Conservation (phyloP, 1,139 yeast species). For the Yamadazyma spencermartinsiae region DNA sequence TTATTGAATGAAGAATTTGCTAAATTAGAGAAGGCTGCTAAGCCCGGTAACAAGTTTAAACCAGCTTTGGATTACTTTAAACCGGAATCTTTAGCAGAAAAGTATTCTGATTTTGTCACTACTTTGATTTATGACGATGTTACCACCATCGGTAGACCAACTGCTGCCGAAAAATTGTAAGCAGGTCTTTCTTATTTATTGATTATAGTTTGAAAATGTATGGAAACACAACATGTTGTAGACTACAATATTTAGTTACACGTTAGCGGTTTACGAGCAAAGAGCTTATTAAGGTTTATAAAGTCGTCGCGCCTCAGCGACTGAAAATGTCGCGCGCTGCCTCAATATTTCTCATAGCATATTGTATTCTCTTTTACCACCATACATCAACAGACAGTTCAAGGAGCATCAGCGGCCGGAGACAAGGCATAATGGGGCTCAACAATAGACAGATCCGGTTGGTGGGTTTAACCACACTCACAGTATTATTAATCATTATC, state of each 20-base stretch:
- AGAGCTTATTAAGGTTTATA: no score
- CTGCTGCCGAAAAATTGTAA: conserved; percentile 46
- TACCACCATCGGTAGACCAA: conserved; percentile 53
- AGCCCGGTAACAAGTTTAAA: conserved; percentile 58
- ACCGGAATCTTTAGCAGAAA: conserved; percentile 67
- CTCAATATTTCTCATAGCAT: no score
- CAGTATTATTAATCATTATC: conserved; percentile 17
- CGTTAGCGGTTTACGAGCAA: no score
- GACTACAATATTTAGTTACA: not conserved
- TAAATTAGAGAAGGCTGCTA: conserved; percentile 50
- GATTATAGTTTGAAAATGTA: conserved; percentile 1
- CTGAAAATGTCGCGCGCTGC: no score
- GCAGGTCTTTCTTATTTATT: conserved; percentile 8
- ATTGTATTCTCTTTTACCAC: no score
- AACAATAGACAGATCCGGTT: conserved; percentile 20
- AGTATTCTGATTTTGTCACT: conserved; percentile 74
- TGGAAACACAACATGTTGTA: not conserved
- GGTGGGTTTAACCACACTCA: conserved; percentile 18
- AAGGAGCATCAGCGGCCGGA: no score
- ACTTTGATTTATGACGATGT: conserved; percentile 70
- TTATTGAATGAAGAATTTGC: conserved; percentile 63
- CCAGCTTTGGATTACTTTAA: conserved; percentile 65
- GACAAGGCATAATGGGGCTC: conserved; percentile 4
- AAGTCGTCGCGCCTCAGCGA: no score
- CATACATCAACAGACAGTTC: no score